Base-by-base conservation (phyloP, 2,329 filamentous ascomycete species). In the Venturiaceae sp. region DNA sequence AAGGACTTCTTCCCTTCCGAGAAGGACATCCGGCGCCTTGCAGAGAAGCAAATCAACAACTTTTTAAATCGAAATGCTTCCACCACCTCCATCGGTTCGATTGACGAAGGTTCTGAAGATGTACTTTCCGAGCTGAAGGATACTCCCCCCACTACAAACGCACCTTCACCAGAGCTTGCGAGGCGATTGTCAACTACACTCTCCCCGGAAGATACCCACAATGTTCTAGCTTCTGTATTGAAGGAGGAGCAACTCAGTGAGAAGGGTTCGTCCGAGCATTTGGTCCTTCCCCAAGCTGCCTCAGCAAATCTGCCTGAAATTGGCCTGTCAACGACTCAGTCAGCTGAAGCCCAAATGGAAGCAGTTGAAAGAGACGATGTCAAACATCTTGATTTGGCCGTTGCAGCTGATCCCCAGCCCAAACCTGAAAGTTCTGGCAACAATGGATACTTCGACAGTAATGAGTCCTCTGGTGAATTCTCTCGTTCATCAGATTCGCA, bases 21-120 rank as follows among this genome's bases (percentile, higher is more conserved):
- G 71, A 97, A 95, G 67, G 94, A 99, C 74, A 95, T 99, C 67
- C 83, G 91, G 62, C 85, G 94, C 66, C 77, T 99, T 61, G 95
- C 94, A 13, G 90, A 92, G 60, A 80, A 96, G 62, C 95, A 99
- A 69, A 77, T 99, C 59, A 92, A 89, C 69, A 96, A 95, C 70
- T 99, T 99, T 68, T 83, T 92, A 7, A 92, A 97, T 69, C 87
- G 78, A 60, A 80, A 91, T 65, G 90, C 92, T 62, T 91, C 90
- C 2, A 86, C 88, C 60, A 86, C 90, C 60, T 88, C 88, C 0
- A 75, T 92, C 16, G 79, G 80, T 5, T 83, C 86, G 6, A 83
- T 82, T 13, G 90, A 95, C 54, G 84, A 88, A 44, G 77, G 78
- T 2, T 74, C 77, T 7, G 84, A 86, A 58, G 66, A 65, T 5